Conservation (phyloP, 306 rosid species). For the Fragaria ananassa region DNA sequence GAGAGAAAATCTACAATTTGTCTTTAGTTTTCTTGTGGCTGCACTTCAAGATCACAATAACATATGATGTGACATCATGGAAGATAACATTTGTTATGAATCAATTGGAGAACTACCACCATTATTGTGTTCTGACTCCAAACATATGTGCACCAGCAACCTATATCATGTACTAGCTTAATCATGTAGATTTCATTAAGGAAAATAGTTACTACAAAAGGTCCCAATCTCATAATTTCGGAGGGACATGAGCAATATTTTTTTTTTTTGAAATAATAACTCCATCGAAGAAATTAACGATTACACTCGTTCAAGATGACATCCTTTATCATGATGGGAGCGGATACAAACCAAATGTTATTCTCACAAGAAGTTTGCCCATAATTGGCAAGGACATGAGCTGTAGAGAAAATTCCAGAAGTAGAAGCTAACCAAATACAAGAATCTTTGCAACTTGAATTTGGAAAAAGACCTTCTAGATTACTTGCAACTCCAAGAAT, state of each 20-base stretch:
- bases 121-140: neutral
- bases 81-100: constrained; percentile 10
- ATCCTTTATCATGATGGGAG: too few species aligned
- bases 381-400: neutral
- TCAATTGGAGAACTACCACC: constrained; percentile 2
- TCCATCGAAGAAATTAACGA: too few species aligned
- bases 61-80: constrained; percentile 15
- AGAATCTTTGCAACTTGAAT: too few species aligned
- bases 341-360: too few species aligned
- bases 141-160: neutral
- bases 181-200: neutral
- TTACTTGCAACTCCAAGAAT: too few species aligned
- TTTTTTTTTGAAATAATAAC: too few species aligned
- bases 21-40: neutral
- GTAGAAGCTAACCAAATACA: neutral
- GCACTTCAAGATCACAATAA: neutral
- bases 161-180: neutral
- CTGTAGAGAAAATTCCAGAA: neutral
- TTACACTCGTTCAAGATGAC: too few species aligned
- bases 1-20: neutral
- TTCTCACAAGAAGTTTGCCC: too few species aligned
- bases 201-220: neutral
- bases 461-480: too few species aligned
- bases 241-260: neutral
- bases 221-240: neutral